Base-by-base conservation (phyloP, 768 basidiomycete genomes). In the Lactarius hatsudake region DNA sequence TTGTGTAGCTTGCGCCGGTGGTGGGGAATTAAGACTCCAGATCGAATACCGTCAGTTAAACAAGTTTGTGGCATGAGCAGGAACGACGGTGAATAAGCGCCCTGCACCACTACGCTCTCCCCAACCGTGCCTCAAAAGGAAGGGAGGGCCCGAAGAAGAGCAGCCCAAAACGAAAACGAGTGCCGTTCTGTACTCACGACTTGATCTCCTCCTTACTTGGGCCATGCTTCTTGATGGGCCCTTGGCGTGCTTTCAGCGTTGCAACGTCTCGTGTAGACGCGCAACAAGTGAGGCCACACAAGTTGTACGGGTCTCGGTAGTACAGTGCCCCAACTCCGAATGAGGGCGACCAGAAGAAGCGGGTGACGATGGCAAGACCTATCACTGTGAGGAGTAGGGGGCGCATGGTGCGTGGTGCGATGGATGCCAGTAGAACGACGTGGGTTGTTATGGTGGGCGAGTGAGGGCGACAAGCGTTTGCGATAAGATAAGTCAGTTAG, bases 151-250 rank as follows among this genome's bases (percentile, higher is more conserved):
- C 48, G 12, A 56, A 28, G 17, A 7, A 38, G n/a, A 6, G 4
- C 5, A 17, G 13, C 17, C 40, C 40, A 42, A 30, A n/a, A 58
- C 2, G 15, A 32, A 28, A 48, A 30, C 0, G 9, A 20, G n/a
- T 48, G n/a, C 0, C 4, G 9, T 48, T n/a, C n/a, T 5, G 23
- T 23, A 62, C 66, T 67, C 62, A 67, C 66, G 66, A 12, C 12
- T 43, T 3, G 2, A 67, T 18, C 3, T 63, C 28, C 28, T 30
- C 66, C 18, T 63, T 63, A n/a, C 13, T 51, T 7, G 65, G 61
- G 7, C 65, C 65, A 28, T 40, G 36, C 51, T 63, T 63, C 26
- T 43, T 12, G 28, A 30, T 30, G 28, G 3, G 28, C 28, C 28
- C 28, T 30, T 30, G 20, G 1, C 62, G 57, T 7, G n/a, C 58